A percentile compares a stretch with the other conserved stretches of the same genome.
These are phyloP conservation scores for Athelia psychrophila DNA, from an alignment of 1,284 basidiomycete genomes.

Conservation along the genomic window DNA sequence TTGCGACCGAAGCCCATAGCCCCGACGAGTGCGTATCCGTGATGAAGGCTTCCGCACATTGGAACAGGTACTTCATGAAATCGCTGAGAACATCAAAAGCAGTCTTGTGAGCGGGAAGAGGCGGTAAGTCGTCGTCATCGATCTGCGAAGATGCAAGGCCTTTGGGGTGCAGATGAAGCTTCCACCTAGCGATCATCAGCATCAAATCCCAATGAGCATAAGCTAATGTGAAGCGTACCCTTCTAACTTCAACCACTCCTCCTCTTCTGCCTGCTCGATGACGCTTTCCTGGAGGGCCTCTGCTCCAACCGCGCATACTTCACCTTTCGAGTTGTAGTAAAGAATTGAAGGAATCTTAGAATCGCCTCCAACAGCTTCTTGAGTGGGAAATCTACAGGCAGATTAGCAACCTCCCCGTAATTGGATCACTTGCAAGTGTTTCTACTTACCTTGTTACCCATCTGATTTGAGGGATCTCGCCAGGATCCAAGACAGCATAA, in stretches of 20 bases:
- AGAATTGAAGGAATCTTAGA: conserved; percentile 34
- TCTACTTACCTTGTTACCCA: conserved; percentile 10
- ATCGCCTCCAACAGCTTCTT: conserved; percentile 26
- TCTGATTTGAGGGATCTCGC: conserved; percentile 13
- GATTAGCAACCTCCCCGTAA: neutral
- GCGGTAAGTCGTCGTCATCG: conserved; percentile 1
- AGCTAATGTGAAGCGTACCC: conserved; percentile 18
- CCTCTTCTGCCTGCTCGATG: conserved; percentile 22
- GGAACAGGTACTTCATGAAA: conserved; percentile 16
- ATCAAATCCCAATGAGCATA: neutral
- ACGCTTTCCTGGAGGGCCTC: conserved; percentile 25
- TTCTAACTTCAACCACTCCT: conserved; percentile 27
- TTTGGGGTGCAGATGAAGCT: conserved; percentile 11
- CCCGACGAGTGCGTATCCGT: conserved; percentile 15
- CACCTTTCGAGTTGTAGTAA: conserved; percentile 28
- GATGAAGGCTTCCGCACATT: conserved; percentile 18
- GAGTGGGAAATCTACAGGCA: conserved; percentile 26
- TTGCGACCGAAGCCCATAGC: conserved; percentile 14
- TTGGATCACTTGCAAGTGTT: neutral
- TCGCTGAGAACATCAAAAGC: conserved; percentile 6
- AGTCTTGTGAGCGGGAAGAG: neutral
- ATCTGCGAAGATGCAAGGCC: neutral
- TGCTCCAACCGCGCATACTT: conserved; percentile 26
- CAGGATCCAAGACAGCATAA: conserved; percentile 17
- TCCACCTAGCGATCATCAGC: conserved; percentile 11